Conservation (phyloP, 768 basidiomycete species). For the Gloeopeniophorella convolvens region DNA sequence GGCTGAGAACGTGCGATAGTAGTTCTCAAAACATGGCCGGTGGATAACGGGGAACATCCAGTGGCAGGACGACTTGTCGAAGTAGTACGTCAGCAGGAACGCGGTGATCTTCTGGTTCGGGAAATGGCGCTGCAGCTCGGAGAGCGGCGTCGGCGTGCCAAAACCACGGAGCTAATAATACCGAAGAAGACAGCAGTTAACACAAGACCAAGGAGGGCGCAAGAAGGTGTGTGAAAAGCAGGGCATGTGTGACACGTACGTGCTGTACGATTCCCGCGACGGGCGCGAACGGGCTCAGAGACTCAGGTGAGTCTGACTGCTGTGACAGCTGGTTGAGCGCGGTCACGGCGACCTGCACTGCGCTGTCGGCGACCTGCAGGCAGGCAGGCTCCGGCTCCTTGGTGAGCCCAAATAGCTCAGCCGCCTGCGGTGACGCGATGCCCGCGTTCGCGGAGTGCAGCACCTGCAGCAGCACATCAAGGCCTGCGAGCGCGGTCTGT, state of each 20-base stretch:
- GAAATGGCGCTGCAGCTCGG: conserved; percentile 17
- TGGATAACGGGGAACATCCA: conserved; percentile 22
- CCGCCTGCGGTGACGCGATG: not conserved
- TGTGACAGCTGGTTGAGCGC: conserved; percentile 21
- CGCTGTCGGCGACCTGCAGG: conserved; percentile 7
- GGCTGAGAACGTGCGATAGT: conserved; percentile 19
- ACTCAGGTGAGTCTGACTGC: conserved; percentile 8
- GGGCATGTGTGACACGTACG: too few species aligned
- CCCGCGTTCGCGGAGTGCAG: conserved; percentile 10
- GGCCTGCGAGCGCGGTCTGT: conserved; percentile 12
- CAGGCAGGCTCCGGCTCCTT: conserved; percentile 1
- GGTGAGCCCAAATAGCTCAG: too few species aligned
- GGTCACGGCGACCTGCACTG: conserved; percentile 18
- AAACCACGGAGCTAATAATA: conserved; percentile 3
- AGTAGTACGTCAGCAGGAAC: conserved; percentile 20
- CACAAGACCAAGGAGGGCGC: too few species aligned
- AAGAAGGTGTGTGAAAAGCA: too few species aligned
- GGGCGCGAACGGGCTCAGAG: not conserved
- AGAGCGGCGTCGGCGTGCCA: not conserved
- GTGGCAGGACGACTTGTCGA: conserved; percentile 21
- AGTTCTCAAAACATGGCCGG: conserved; percentile 21
- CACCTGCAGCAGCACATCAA: conserved; percentile 22
- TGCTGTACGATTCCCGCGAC: not conserved
- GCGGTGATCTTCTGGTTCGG: conserved; percentile 22
- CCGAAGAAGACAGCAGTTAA: too few species aligned